A percentile compares a stretch with the other conserved stretches of the same genome.
Conservation (phyloP, 768 basidiomycete species). For the Naganishia vaughanmartiniae region DNA sequence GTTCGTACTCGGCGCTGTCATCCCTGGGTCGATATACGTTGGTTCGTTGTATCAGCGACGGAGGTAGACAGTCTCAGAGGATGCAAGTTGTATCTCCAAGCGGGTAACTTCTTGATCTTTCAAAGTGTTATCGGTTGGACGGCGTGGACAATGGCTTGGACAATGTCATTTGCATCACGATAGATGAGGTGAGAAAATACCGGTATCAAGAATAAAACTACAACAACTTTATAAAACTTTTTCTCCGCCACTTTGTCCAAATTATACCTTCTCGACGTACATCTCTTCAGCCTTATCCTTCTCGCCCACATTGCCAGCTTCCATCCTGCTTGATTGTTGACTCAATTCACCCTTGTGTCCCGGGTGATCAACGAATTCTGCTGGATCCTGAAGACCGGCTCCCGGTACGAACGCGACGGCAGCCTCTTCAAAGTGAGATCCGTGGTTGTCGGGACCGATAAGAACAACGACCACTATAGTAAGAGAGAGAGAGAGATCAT, state of each 20-base stretch:
- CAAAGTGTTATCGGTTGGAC: not conserved
- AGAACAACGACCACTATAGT: conserved; percentile 67
- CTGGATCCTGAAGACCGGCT: conserved; percentile 10
- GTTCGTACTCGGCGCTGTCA: conserved; percentile 12
- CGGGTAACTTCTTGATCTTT: not conserved
- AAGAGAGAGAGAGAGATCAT: not conserved
- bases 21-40: conserved; percentile 11
- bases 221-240: not conserved
- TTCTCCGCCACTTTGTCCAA: not conserved
- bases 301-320: conserved; percentile 1
- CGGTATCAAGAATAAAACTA: not conserved
- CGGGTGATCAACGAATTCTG: not conserved
- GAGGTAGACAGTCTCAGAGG: not conserved
- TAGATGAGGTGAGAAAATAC: not conserved
- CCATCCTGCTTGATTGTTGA: conserved; percentile 17
- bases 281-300: conserved; percentile 5
- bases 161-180: not conserved
- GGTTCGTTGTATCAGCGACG: conserved; percentile 10
- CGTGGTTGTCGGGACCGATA: conserved; percentile 77
- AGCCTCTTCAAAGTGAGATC: conserved; percentile 73
- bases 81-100: not conserved
- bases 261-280: not conserved
- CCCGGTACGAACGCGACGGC: not conserved
- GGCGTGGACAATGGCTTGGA: not conserved
- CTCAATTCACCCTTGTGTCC: not conserved